Conservation (phyloP, 75 land plant genomes). For the Pinus taeda region DNA sequence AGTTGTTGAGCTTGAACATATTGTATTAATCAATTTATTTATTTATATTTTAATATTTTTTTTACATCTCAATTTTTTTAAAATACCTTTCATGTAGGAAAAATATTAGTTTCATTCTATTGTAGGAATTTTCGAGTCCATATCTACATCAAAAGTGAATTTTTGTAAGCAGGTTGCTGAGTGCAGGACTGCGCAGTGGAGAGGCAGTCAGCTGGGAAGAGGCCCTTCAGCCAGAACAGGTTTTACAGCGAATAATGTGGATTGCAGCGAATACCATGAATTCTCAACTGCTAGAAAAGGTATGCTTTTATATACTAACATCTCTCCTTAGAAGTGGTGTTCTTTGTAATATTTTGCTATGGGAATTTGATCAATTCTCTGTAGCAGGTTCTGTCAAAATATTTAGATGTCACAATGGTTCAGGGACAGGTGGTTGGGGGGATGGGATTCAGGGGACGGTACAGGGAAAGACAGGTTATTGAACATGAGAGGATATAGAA, state of each 20-base stretch:
- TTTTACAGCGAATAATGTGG: conserved; percentile 70
- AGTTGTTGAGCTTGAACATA: no score
- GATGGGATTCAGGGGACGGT: no score
- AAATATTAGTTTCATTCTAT: background rate
- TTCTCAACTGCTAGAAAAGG: conserved; percentile 81
- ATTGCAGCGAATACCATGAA: conserved; percentile 83
- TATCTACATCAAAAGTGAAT: background rate
- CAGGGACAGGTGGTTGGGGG: no score
- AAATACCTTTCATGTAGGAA: no score
- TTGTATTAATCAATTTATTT: no score
- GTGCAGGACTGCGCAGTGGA: conserved; percentile 64
- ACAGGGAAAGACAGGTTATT: no score
- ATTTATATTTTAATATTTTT: no score
- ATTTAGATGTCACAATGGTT: background rate
- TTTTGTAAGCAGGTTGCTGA: conserved; percentile 58
- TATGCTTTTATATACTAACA: conserved; percentile 11
- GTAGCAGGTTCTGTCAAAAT: background rate
- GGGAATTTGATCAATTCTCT: background rate
- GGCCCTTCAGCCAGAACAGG: conserved; percentile 46
- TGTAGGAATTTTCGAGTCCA: background rate
- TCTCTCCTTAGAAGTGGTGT: background rate
- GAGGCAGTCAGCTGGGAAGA: conserved; percentile 51
- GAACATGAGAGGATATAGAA: no score
- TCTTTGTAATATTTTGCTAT: background rate
- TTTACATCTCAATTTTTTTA: no score